Percentiles rank a stretch among this genome's conserved stretches.
phyloP scores from a whole-genome alignment of 2,329 filamentous ascomycete genomes.

The Fusarium pseudonygamai region DNA sequence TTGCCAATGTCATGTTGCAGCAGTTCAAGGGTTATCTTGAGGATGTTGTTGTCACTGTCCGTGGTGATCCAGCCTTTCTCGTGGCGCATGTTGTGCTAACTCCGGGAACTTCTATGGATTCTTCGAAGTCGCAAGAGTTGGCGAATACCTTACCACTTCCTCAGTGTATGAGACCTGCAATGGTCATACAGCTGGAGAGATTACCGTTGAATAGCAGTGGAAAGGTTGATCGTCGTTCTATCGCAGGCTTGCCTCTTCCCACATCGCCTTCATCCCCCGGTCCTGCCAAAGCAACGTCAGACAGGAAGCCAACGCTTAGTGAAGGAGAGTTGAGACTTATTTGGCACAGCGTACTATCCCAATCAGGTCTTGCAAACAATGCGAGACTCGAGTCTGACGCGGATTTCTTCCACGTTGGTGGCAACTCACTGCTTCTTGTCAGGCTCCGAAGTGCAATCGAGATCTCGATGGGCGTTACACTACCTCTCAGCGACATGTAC shows the following conservation, averaged over 20 bases:
- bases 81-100: neutral
- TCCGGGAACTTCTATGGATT: accelerated
- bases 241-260: neutral
- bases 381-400: neutral
- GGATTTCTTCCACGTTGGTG: neutral
- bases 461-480: neutral
- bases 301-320: neutral
- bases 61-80: neutral
- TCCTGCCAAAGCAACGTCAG: accelerated
- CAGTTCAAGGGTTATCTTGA: neutral
- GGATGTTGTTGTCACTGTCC: neutral
- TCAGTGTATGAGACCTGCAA: neutral
- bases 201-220: neutral
- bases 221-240: neutral
- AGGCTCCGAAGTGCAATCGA: neutral
- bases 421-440: neutral
- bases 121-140: accelerated
- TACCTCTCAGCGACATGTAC: neutral
- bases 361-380: neutral
- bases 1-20: neutral
- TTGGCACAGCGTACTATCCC: neutral
- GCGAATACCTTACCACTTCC: neutral
- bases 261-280: neutral
- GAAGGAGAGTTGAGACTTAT: neutral
- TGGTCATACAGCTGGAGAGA: neutral